Percentiles rank a stretch among this genome's conserved stretches.
phyloP scores from a whole-genome alignment of 305 asterid genomes.

The Fraxinus platypoda region DNA sequence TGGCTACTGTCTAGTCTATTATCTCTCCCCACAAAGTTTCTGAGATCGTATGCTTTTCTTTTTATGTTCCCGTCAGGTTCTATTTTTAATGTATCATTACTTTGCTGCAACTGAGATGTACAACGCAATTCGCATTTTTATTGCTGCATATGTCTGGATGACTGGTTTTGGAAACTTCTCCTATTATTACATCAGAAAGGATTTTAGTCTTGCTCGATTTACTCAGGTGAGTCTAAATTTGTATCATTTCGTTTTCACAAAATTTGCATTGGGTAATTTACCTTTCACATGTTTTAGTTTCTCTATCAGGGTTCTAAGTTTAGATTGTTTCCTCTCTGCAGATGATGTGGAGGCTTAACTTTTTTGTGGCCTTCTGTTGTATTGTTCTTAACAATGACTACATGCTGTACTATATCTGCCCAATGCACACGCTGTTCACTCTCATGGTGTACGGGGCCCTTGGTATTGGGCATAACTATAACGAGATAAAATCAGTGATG shows the following conservation, averaged over 20 bases:
- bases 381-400: slow-evolving; percentile 87
- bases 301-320: slow-evolving; percentile 18
- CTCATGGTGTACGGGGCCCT: slow-evolving; percentile 98
- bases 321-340: slow-evolving; percentile 45
- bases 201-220: slow-evolving; percentile 90
- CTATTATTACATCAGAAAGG: slow-evolving; percentile 89
- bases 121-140: slow-evolving; percentile 92
- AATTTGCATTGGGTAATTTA: background rate
- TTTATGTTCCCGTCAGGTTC: slow-evolving; percentile 53
- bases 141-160: slow-evolving; percentile 99
- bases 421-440: slow-evolving; percentile 97
- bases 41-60: slow-evolving; percentile 19
- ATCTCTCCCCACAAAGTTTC: slow-evolving; percentile 9
- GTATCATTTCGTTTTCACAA: slow-evolving; percentile 1
- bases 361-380: slow-evolving; percentile 88
- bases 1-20: slow-evolving; percentile 2
- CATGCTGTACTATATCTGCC: slow-evolving; percentile 96
- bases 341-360: slow-evolving; percentile 99
- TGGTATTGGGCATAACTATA: slow-evolving; percentile 87
- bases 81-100: slow-evolving; percentile 94
- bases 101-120: slow-evolving; percentile 96
- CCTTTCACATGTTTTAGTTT: slow-evolving; percentile 13
- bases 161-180: slow-evolving; percentile 99
- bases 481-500: slow-evolving; percentile 84
- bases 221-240: slow-evolving; percentile 65